These are phyloP conservation scores for Neospermospora avenae DNA, from an alignment of 2,329 filamentous ascomycete species.

Conservation along the genomic window DNA sequence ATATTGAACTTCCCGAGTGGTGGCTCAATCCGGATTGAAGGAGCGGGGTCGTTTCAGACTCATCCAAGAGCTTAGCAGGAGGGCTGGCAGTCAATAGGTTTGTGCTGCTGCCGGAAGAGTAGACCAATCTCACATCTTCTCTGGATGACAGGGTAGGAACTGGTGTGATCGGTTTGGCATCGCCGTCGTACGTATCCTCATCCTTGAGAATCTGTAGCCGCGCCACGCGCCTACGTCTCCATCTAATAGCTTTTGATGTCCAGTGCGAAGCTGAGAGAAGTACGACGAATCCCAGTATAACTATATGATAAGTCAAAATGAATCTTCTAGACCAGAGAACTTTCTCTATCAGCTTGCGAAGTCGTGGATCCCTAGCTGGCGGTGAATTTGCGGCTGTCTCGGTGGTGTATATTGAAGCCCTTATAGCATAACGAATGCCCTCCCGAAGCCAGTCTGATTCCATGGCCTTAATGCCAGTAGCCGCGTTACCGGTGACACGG, in stretches of 20 bases:
- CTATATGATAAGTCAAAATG: conserved; percentile 29
- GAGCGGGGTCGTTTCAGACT: conserved; percentile 29
- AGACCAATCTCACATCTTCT: conserved; percentile 10
- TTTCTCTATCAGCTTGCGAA: conserved; percentile 25
- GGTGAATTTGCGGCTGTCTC: conserved; percentile 9
- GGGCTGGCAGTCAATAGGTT: conserved; percentile 19
- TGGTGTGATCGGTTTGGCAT: conserved; percentile 14
- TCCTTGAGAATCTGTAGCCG: conserved; percentile 9
- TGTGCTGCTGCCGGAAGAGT: conserved; percentile 29
- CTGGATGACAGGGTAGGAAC: not conserved
- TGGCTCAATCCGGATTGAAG: conserved; percentile 9
- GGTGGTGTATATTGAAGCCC: conserved; percentile 12
- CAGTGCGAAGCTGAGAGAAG: conserved; percentile 26
- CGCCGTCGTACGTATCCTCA: conserved; percentile 15
- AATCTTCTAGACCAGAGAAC: conserved; percentile 24
- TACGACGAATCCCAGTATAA: conserved; percentile 23
- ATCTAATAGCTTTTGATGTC: conserved; percentile 20
- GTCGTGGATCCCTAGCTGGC: conserved; percentile 19
- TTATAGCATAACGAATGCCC: conserved; percentile 23
- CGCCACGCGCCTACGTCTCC: conserved; percentile 18
- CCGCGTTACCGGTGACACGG: conserved; percentile 2
- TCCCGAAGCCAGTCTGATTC: conserved; percentile 28
- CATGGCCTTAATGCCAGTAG: conserved; percentile 21
- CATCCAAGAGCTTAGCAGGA: conserved; percentile 16
- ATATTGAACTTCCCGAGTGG: not conserved